Base-by-base conservation (phyloP, 768 basidiomycete genomes). In the Kwoniella botswanensis region DNA sequence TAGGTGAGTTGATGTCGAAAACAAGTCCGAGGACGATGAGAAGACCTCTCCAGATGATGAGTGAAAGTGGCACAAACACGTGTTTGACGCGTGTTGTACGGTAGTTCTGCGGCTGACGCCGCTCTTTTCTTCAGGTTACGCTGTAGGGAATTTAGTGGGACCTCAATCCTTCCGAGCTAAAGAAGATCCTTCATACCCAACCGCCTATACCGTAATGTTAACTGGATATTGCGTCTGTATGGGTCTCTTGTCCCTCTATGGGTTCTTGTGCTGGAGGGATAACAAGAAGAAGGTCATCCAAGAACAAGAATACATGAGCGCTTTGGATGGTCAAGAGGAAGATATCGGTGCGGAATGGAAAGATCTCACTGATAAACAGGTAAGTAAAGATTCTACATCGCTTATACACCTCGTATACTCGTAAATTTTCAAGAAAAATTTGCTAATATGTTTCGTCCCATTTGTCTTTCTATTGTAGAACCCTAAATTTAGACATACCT, bases 341-440 rank as follows among this genome's bases (percentile, higher is more conserved):
- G 69, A 68, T 22, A 50, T 75, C 43, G 62, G 65, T 13, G 74
- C 71, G 43, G 76, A 74, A 44, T 79, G 75, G 78, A 71, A 74
- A 46, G 74, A 77, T 61, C 67, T 75, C 43, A 79, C 78, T 24
- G 78, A 79, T 61, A 72, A 70, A 18, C 56, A 76, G 62, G 73
- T 71, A 22, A 67, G 70, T 60, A 12, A 2, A 59, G 11, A 29
- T 24, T 42, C 17, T 44, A 22, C 42, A 15, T 15, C 10, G 29
- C 18, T 52, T 18, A 26, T 3, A 41, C 11, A 29, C 22, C 22
- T 18, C 41, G 5, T 54, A 57, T 35, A 43, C 43, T 26, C 26
- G 26, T 26, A 4, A 26, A 63, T 15, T 63, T 22, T 13, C 18
- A 17, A 43, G 61, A 6, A 42, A 44, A 15, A 7, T 2, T 24